Evolutionary conservation across 2,329 filamentous ascomycete species (phyloP).

Genomic region (Torrubiellomyces zombiae): DNA sequence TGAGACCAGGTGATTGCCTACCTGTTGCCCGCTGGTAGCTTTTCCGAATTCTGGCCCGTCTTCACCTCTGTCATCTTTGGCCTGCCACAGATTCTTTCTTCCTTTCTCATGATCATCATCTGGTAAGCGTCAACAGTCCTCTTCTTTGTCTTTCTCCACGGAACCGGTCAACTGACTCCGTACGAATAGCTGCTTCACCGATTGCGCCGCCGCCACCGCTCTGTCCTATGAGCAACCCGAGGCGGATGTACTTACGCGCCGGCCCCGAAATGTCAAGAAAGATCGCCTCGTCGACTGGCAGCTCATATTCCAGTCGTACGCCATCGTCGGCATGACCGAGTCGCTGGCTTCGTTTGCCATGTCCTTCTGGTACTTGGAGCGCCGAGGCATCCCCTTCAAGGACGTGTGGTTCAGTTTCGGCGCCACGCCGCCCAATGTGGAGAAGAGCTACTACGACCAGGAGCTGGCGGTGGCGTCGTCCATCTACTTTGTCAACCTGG

Average conservation of each 20-base stretch:
- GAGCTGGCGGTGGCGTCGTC: slow-evolving; percentile 49
- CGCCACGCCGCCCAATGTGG: slow-evolving; percentile 28
- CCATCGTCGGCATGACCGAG: slow-evolving; percentile 49
- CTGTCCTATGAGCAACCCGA: slow-evolving; percentile 65
- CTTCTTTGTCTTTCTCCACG: neutral
- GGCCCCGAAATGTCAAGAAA: slow-evolving; percentile 49
- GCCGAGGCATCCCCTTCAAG: slow-evolving; percentile 46
- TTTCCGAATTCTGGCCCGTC: slow-evolving; percentile 61
- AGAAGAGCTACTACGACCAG: slow-evolving; percentile 34
- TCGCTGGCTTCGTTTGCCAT: slow-evolving; percentile 44
- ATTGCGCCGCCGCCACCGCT: slow-evolving; percentile 55
- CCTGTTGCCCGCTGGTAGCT: slow-evolving; percentile 55
- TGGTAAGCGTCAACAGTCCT: slow-evolving; percentile 21
- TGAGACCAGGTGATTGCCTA: slow-evolving; percentile 35
- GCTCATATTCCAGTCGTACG: slow-evolving; percentile 57
- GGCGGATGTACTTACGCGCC: slow-evolving; percentile 54
- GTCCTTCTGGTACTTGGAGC: slow-evolving; percentile 49
- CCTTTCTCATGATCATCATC: slow-evolving; percentile 56
- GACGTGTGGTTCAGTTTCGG: slow-evolving; percentile 54
- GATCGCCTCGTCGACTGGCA: slow-evolving; percentile 60
- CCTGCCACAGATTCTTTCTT: slow-evolving; percentile 55
- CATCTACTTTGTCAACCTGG: slow-evolving; percentile 66
- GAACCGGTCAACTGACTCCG: slow-evolving; percentile 3
- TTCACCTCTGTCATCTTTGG: slow-evolving; percentile 58
- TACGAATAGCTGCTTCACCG: slow-evolving; percentile 48